Evolutionary conservation across 2,329 filamentous ascomycete species (phyloP), one percentile per base, ranked within the genome.

Genomic region (Zymoseptoria crescenta): DNA sequence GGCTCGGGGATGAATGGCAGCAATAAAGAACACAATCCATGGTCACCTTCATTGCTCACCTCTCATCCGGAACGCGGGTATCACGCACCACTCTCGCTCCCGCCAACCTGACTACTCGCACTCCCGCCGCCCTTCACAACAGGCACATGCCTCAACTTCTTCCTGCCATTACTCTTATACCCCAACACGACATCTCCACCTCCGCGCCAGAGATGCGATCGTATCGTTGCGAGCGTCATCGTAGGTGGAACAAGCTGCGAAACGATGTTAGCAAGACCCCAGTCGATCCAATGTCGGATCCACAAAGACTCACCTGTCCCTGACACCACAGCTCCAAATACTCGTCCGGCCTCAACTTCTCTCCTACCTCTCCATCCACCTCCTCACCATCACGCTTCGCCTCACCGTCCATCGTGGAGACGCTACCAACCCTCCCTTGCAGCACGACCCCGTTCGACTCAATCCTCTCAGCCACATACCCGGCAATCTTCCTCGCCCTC

Each of bases 321-420:
- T 96, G 92, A 74, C 94, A 97, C 73, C 96, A 96, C 54, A 99
- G 77, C 72, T 99, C 94, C 30, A 99, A 78, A 75, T 96, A 96
- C 70, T 97, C 91, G 72, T 97, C 93, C 1, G 93, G 89, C 68
- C 83, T 87, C 70, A 95, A 76, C 2, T 78, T 79, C 56, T 84
- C 77, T 8, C 86, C 82, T 3, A 49, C 58, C 13, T 45, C 35
- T 4, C 35, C 35, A 49, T 62, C 56, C 13, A 57, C 54, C 49
- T 64, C 56, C 10, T 62, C 60, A 16, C 55, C 58, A n/a, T 59
- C 45, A 8, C 56, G 80, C 0, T 81, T 77, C n/a, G 81, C 13
- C 16, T 45, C 35, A n/a, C 35, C 35, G 6, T 45, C 35, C 35
- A 45, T 45, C 9, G 35, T 45, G 10, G 10, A 3, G 13, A 45